These are phyloP conservation scores for Tolypocladium capitatum DNA, from an alignment of 2,329 filamentous ascomycete genomes.

Conservation along the genomic window DNA sequence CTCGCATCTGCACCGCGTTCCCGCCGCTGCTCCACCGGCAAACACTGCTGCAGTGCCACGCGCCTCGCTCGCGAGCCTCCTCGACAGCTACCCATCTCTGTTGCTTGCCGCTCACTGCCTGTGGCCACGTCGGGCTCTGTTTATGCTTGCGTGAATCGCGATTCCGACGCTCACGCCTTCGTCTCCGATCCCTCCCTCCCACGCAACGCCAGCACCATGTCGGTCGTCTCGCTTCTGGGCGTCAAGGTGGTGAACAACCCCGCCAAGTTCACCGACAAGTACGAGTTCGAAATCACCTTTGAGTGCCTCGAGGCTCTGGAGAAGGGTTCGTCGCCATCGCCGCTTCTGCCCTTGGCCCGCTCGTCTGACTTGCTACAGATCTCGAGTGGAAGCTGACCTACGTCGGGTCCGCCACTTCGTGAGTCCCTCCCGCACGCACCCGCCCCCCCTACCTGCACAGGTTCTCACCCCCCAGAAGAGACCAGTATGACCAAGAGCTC, in stretches of 20 bases:
- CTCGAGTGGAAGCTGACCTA: conserved; percentile 99
- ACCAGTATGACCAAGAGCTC: conserved; percentile 96
- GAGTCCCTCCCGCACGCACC: conserved; percentile 26
- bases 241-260: conserved; percentile 97
- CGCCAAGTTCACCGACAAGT: conserved; percentile 80
- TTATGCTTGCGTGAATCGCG: too few species aligned
- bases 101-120: not conserved
- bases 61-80: not conserved
- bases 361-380: conserved; percentile 40
- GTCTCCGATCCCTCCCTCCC: conserved; percentile 1
- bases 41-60: too few species aligned
- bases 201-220: conserved; percentile 45
- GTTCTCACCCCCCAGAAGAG: conserved; percentile 36
- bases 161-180: not conserved
- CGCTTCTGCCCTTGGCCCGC: not conserved
- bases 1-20: not conserved
- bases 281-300: conserved; percentile 97
- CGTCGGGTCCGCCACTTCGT: conserved; percentile 95
- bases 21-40: not conserved
- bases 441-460: conserved; percentile 6
- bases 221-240: conserved; percentile 87
- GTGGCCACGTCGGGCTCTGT: not conserved
- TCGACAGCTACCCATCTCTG: not conserved
- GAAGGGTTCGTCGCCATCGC: conserved; percentile 49
- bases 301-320: conserved; percentile 91